phyloP scores from a whole-genome alignment of 2,329 filamentous ascomycete genomes.

The Aspergillus ochraceoroseus region DNA sequence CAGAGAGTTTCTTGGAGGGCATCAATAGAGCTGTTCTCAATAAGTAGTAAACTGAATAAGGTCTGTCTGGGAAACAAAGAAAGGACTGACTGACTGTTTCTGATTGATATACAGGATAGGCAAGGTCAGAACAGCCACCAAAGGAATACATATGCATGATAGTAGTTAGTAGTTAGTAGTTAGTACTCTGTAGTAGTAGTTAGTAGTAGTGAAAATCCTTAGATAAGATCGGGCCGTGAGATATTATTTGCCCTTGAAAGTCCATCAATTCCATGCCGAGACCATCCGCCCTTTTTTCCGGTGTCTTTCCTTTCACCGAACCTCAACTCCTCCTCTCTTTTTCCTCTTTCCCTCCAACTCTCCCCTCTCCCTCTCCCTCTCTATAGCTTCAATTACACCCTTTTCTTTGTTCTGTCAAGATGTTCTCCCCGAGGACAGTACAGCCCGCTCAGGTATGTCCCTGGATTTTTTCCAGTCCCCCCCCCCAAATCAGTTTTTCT shows the following conservation, averaged over 20 bases:
- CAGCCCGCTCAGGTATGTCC: conserved; percentile 41
- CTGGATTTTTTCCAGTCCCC: neutral
- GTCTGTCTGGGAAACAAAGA: conserved; percentile 4
- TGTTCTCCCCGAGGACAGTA: conserved; percentile 41
- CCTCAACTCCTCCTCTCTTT: conserved; percentile 17
- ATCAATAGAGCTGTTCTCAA: conserved; percentile 5
- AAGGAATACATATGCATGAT: neutral
- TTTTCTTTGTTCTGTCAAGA: conserved; percentile 24
- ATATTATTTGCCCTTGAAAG: conserved; percentile 7
- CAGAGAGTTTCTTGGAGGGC: neutral
- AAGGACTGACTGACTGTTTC: too few relatives aligned
- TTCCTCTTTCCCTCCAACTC: conserved; percentile 9
- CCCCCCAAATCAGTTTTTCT: conserved; percentile 2
- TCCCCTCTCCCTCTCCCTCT: conserved; percentile 11
- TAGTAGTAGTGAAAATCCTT: too few relatives aligned
- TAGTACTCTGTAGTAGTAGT: too few relatives aligned
- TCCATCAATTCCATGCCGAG: conserved; percentile 27
- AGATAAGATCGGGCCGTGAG: conserved; percentile 25
- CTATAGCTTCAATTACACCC: conserved; percentile 6
- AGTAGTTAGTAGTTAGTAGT: too few relatives aligned
- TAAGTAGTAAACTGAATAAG: conserved; percentile 8
- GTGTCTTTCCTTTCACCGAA: too few relatives aligned
- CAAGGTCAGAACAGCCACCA: neutral
- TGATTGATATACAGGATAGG: conserved; percentile 14
- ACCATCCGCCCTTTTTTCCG: conserved; percentile 37